Evolutionary conservation across 805 yeast species (phyloP).

Genomic region (Dipodascus albidus): DNA sequence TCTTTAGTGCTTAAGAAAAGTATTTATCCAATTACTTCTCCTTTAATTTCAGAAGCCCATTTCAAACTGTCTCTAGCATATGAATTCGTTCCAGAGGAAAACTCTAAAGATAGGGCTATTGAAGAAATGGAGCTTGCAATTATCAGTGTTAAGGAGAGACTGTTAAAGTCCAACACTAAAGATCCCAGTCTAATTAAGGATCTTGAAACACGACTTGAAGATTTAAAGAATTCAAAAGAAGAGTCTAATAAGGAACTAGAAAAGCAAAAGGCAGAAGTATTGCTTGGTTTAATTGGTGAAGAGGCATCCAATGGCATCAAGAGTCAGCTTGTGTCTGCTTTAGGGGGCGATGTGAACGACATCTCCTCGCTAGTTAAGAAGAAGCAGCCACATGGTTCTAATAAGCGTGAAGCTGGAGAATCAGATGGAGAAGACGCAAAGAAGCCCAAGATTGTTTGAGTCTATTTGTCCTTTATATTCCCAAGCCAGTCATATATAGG

Average conservation of each 20-base stretch:
- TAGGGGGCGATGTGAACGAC: neutral
- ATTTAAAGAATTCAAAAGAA: neutral
- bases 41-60: slow-evolving; percentile 64
- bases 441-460: neutral
- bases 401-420: neutral
- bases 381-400: neutral
- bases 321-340: slow-evolving; percentile 3
- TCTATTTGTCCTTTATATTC: neutral
- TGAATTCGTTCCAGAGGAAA: slow-evolving; percentile 51
- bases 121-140: slow-evolving; percentile 45
- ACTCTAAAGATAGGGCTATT: slow-evolving; percentile 40
- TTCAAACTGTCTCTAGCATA: slow-evolving; percentile 70
- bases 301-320: slow-evolving; percentile 13
- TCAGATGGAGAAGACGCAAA: neutral
- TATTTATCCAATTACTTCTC: slow-evolving; percentile 39
- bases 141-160: slow-evolving; percentile 34
- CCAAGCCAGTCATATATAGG: too few relatives aligned
- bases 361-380: neutral
- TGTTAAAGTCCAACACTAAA: slow-evolving; percentile 29
- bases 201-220: slow-evolving; percentile 15
- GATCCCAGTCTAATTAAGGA: slow-evolving; percentile 24
- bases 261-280: slow-evolving; percentile 9
- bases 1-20: slow-evolving; percentile 44
- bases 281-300: slow-evolving; percentile 14
- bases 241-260: slow-evolving; percentile 9